These are phyloP conservation scores for Boletellus sp. DNA, from an alignment of 768 basidiomycete species.

Conservation along the genomic window DNA sequence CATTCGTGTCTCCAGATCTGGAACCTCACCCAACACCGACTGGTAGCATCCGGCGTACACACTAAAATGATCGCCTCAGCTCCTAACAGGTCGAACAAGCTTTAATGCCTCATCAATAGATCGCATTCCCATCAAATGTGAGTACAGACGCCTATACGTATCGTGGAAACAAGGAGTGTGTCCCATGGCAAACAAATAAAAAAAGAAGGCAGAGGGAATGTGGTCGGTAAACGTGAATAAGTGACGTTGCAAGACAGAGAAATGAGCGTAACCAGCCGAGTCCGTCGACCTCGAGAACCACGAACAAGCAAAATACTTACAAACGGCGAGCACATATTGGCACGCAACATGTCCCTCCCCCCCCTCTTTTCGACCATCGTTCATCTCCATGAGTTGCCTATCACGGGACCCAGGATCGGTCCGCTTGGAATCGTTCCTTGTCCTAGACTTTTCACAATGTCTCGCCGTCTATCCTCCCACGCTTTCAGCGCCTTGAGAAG, in stretches of 20 bases:
- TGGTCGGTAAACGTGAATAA: neutral
- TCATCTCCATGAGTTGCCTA: constrained; percentile 3
- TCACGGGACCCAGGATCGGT: constrained; percentile 9
- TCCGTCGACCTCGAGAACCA: constrained; percentile 10
- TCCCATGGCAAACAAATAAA: constrained; percentile 1
- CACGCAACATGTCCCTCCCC: neutral
- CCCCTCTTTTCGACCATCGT: neutral
- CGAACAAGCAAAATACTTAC: constrained; percentile 1
- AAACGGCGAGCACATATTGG: neutral
- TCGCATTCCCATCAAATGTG: constrained; percentile 11
- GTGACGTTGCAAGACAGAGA: constrained; percentile 4
- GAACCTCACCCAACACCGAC: constrained; percentile 48
- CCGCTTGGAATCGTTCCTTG: constrained; percentile 26
- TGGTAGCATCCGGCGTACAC: constrained; percentile 54
- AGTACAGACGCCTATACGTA: constrained; percentile 9
- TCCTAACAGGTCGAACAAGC: constrained; percentile 12
- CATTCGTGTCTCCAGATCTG: constrained; percentile 42
- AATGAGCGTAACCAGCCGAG: constrained; percentile 21
- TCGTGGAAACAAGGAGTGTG: neutral
- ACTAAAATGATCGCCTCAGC: constrained; percentile 51
- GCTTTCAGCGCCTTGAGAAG: constrained; percentile 69
- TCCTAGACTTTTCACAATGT: constrained; percentile 52
- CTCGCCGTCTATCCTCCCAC: constrained; percentile 76
- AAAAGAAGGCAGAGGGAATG: constrained; percentile 6
- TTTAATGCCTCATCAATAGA: constrained; percentile 13